A percentile compares a stretch with the other conserved stretches of the same genome.
These are phyloP conservation scores for Salicornia ramosissima DNA, from an alignment of 148 eudicot genomes.

Conservation along the genomic window DNA sequence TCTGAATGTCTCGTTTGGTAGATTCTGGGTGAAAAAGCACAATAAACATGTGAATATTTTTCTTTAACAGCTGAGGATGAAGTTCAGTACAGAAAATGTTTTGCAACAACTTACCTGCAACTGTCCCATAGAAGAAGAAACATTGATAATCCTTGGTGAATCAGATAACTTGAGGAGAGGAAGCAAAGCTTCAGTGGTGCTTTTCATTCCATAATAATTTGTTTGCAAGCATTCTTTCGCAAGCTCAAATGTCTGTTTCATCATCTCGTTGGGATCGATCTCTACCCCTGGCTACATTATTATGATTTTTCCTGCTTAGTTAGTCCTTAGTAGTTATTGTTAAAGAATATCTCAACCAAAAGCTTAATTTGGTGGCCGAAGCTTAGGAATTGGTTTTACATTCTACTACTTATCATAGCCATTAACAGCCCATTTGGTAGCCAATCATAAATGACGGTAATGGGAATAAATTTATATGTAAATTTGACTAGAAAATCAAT, in stretches of 20 bases:
- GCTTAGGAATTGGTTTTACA: too few species aligned
- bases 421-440: too few species aligned
- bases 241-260: conserved; percentile 29
- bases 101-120: conserved; percentile 27
- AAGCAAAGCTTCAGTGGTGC: conserved; percentile 37
- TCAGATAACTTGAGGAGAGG: conserved; percentile 51
- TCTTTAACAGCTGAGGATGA: background rate
- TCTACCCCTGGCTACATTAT: background rate
- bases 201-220: conserved; percentile 48
- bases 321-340: background rate
- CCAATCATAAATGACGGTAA: too few species aligned
- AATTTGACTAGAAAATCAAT: too few species aligned
- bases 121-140: conserved; percentile 35
- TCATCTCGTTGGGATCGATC: background rate
- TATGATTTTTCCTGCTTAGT: background rate
- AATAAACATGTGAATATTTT: background rate
- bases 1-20: conserved; percentile 29
- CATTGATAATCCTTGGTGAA: conserved; percentile 52
- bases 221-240: conserved; percentile 39
- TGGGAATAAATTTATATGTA: too few species aligned
- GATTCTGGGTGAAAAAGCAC: conserved; percentile 1
- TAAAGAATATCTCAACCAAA: too few species aligned
- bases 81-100: background rate
- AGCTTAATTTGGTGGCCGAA: too few species aligned
- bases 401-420: too few species aligned